Evolutionary conservation across 768 basidiomycete species (phyloP).

Genomic region (Arthromyces matolae): DNA sequence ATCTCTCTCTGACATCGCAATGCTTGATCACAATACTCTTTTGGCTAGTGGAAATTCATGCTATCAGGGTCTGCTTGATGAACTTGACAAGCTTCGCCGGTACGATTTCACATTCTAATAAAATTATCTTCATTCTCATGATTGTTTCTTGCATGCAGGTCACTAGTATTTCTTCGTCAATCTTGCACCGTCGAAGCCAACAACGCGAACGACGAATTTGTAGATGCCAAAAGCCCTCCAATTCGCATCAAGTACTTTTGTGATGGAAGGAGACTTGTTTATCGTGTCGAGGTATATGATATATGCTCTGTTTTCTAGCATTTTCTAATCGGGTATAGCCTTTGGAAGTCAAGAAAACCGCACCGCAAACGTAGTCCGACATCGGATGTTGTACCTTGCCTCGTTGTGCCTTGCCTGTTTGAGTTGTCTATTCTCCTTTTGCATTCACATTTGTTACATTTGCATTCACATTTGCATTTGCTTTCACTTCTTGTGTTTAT

Average conservation of each 20-base stretch:
- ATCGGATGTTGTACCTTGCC: not conserved
- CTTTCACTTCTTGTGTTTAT: too few relatives aligned
- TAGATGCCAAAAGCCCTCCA: not conserved
- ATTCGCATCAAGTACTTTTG: not conserved
- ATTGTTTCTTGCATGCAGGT: not conserved
- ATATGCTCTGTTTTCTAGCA: too few relatives aligned
- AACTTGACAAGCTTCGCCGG: not conserved
- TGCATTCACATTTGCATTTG: too few relatives aligned
- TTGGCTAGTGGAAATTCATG: not conserved
- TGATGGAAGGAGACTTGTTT: not conserved
- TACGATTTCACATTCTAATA: not conserved
- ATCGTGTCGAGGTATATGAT: too few relatives aligned
- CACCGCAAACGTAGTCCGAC: not conserved
- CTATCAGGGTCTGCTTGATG: not conserved
- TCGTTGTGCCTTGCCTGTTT: too few relatives aligned
- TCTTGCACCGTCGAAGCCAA: not conserved
- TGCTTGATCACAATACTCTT: constrained; percentile 15
- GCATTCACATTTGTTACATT: too few relatives aligned
- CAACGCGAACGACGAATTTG: not conserved
- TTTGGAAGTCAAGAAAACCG: too few relatives aligned
- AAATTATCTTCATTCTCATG: not conserved
- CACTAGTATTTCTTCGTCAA: too few relatives aligned
- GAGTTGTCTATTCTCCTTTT: too few relatives aligned
- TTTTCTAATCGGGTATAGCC: too few relatives aligned
- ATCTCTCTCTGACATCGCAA: constrained; percentile 5